Evolutionary conservation across 2,329 filamentous ascomycete species (phyloP).

Genomic region (Trichoderma asperellum): DNA sequence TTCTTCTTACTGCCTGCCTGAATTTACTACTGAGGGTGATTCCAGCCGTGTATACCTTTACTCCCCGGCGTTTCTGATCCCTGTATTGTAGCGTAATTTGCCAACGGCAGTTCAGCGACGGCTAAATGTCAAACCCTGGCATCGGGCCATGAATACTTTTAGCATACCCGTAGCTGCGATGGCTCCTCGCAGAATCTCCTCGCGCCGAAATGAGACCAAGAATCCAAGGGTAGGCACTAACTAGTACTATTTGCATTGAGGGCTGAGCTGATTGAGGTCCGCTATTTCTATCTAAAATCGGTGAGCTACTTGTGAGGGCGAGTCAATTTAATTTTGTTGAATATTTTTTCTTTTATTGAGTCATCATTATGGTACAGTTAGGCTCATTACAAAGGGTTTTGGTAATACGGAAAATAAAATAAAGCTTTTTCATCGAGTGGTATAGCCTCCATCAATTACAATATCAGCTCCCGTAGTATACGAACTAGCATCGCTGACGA

Average conservation of each 20-base stretch:
- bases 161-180: background rate
- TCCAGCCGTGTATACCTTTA: background rate
- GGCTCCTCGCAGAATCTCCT: background rate
- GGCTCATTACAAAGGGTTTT: background rate
- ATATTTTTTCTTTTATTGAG: background rate
- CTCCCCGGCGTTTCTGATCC: background rate
- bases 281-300: background rate
- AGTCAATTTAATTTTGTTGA: background rate
- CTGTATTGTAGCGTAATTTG: background rate
- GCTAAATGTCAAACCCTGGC: conserved; percentile 16
- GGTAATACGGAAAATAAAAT: background rate
- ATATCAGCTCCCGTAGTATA: conserved; percentile 76
- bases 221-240: background rate
- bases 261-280: background rate
- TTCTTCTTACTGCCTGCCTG: background rate
- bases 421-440: conserved; percentile 43
- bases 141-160: background rate
- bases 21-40: background rate
- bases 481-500: conserved; percentile 73
- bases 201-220: background rate
- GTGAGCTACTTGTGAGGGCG: background rate
- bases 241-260: background rate
- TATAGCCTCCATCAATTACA: conserved; percentile 73
- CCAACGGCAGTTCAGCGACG: conserved; percentile 4
- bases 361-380: conserved; percentile 2